Base-by-base conservation (phyloP, 2,329 filamentous ascomycete genomes). In the Sporothrix pseudoabietina region DNA sequence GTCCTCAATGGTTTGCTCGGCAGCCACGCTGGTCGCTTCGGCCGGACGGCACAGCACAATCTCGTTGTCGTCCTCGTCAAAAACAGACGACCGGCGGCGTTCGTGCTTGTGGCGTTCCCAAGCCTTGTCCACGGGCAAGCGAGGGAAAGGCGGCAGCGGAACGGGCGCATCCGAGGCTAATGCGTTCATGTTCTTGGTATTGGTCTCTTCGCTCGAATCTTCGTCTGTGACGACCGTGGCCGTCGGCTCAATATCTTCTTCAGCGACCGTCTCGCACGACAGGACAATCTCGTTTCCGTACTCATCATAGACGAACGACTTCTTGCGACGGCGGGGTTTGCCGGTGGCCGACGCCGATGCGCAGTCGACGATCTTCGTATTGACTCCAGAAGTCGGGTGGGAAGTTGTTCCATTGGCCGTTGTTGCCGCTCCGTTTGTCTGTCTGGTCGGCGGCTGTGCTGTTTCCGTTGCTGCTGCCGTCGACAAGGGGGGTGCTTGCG, bases 261-360 rank as follows among this genome's bases (percentile, higher is more conserved):
- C 69, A 14, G 70, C 66, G 7, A 63, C 57, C 3, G 47, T 49
- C 69, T 69, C 22, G 68, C 71, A 49, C 75, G 76, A 77, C 1
- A 87, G 78, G 14, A 82, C 82, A 72, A 86, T 82, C 76, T 86
- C 82, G 75, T 86, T 83, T 6, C 82, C 81, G 71, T 89, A 85
- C 73, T 87, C 85, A 77, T 87, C 84, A 75, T 86, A 81, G 4
- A 87, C 80, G 4, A 84, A 85, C 77, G 73, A 74, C 41, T 72
- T 63, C 49, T 71, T 71, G 19, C 73, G 74, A 2, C 61, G 59
- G 7, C 69, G 47, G n/a, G 52, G 14, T 5, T 54, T 68, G 4
- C 72, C 72, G 41, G 3, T 26, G n/a, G 52, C 44, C 22, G 39
- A 61, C 14, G 39, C 16, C 7, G 39, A 5, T 8, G 39, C 22